Evolutionary conservation across 2,329 filamentous ascomycete genomes (phyloP).

Genomic region (Ceratocystiopsis brevicomis): DNA sequence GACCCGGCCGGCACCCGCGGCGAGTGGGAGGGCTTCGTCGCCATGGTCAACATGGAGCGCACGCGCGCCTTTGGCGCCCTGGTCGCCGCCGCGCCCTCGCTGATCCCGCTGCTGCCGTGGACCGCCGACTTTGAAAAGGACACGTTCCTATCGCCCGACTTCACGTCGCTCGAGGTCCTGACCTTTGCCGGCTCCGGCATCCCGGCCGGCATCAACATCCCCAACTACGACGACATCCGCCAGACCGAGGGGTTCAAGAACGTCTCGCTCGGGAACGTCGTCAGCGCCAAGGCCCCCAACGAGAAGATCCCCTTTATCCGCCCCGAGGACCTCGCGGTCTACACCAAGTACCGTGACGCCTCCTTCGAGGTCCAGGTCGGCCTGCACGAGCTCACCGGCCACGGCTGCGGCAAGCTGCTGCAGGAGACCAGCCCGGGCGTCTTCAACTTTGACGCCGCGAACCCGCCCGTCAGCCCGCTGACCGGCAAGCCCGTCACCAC

Average conservation of each 20-base stretch:
- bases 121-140: constrained; percentile 81
- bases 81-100: constrained; percentile 57
- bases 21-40: constrained; percentile 74
- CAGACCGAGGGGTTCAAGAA: constrained; percentile 83
- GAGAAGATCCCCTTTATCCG: constrained; percentile 85
- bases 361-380: constrained; percentile 94
- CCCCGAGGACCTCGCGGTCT: constrained; percentile 57
- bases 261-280: constrained; percentile 79
- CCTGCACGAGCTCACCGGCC: constrained; percentile 70
- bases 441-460: constrained; percentile 74
- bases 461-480: constrained; percentile 66
- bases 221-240: constrained; percentile 58
- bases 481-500: constrained; percentile 58
- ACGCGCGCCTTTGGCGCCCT: constrained; percentile 75
- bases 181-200: constrained; percentile 57
- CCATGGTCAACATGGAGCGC: constrained; percentile 73
- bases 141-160: constrained; percentile 86
- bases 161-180: constrained; percentile 82
- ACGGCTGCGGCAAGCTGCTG: constrained; percentile 83
- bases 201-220: constrained; percentile 49
- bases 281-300: constrained; percentile 78
- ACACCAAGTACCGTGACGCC: constrained; percentile 63
- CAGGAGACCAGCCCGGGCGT: constrained; percentile 68
- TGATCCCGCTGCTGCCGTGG: constrained; percentile 88
- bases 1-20: constrained; percentile 65